phyloP scores from a whole-genome alignment of 1,284 basidiomycete species.

The Rhodotorula sp. region DNA sequence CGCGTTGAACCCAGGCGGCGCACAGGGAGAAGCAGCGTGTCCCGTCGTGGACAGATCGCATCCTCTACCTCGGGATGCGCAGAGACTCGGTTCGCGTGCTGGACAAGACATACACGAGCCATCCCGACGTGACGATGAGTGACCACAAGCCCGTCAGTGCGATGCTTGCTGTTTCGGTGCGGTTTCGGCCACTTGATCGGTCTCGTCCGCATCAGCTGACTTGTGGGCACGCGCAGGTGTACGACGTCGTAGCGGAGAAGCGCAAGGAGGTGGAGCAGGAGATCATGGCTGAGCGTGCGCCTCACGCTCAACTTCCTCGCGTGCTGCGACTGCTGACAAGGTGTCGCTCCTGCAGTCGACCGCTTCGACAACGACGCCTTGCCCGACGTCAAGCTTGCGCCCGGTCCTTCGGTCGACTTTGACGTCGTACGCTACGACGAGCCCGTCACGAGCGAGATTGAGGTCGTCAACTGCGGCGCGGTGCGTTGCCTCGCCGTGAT shows the following conservation, averaged over 20 bases:
- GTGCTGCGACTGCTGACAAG: no score
- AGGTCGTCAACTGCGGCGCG: conserved; percentile 26
- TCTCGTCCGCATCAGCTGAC: no score
- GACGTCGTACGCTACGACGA: conserved; percentile 7
- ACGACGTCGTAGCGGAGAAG: conserved; percentile 10
- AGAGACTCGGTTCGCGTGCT: conserved; percentile 2
- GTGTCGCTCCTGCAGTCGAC: conserved; percentile 7
- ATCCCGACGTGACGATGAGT: conserved; percentile 28
- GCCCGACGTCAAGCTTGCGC: conserved; percentile 34
- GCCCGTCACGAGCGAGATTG: conserved; percentile 10
- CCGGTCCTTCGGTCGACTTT: conserved; percentile 31
- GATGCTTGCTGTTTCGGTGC: conserved; percentile 24
- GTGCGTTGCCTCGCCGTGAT: neutral
- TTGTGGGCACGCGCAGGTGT: conserved; percentile 4
- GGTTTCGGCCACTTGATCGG: neutral
- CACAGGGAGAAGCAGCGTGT: conserved; percentile 79
- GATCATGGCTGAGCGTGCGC: conserved; percentile 22
- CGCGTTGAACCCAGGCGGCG: neutral
- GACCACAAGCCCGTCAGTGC: conserved; percentile 45
- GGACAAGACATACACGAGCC: conserved; percentile 20
- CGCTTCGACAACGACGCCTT: conserved; percentile 8
- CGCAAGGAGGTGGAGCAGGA: conserved; percentile 19
- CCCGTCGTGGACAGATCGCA: conserved; percentile 70
- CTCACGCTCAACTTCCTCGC: neutral
- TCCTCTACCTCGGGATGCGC: conserved; percentile 33